These are phyloP conservation scores for Thinopyrum elongatum DNA, from an alignment of 176 grass and related monocot genomes.

Conservation along the genomic window DNA sequence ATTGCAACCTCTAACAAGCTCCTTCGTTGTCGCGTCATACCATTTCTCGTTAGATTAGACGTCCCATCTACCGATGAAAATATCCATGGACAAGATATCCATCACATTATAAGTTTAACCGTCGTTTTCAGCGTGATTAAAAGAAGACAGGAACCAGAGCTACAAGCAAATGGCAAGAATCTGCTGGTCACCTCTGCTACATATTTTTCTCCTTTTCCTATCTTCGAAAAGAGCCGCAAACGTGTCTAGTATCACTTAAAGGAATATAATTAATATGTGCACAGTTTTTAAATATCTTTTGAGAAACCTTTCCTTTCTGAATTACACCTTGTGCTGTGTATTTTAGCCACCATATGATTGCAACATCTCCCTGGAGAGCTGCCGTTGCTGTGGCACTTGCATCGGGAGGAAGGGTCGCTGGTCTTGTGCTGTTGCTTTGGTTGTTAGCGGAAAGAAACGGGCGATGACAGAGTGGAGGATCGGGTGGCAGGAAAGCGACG, in stretches of 20 bases:
- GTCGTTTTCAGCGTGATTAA: background rate
- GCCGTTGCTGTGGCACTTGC: background rate
- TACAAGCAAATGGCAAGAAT: background rate
- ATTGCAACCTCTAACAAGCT: background rate
- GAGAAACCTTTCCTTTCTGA: too few species aligned
- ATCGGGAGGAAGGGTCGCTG: background rate
- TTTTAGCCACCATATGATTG: background rate
- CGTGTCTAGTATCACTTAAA: too few species aligned
- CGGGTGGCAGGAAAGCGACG: slow-evolving; percentile 52
- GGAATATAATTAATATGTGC: too few species aligned
- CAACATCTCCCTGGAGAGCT: background rate
- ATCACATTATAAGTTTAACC: background rate
- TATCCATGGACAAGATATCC: background rate
- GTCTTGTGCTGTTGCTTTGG: slow-evolving; percentile 6
- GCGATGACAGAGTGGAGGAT: slow-evolving; percentile 40
- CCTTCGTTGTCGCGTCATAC: background rate
- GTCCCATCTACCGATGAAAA: slow-evolving; percentile 4
- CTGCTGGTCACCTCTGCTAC: background rate
- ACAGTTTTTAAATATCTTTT: too few species aligned
- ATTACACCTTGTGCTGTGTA: background rate
- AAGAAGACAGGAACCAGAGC: background rate
- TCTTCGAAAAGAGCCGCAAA: too few species aligned
- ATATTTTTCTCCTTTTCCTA: too few species aligned
- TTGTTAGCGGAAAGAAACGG: slow-evolving; percentile 9
- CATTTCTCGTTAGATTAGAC: slow-evolving; percentile 25